Conservation (phyloP, 2,329 filamentous ascomycete genomes). For the Colletotrichum costaricense region DNA sequence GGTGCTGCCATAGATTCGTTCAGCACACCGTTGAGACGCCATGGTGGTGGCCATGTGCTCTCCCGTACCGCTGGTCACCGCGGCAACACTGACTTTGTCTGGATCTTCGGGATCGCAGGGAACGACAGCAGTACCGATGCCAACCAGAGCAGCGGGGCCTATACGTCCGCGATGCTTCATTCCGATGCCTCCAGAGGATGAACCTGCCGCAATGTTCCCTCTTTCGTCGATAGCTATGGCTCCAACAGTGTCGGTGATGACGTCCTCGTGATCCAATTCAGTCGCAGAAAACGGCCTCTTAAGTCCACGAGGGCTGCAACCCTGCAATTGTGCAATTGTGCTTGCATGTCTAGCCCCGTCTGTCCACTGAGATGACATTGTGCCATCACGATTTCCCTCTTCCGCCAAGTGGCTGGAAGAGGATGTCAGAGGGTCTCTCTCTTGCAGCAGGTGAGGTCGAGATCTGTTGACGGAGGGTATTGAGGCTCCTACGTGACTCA, state of each 20-base stretch:
- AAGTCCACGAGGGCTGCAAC: conserved; percentile 43
- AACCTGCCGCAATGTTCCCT: conserved; percentile 92
- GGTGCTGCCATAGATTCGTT: conserved; percentile 81
- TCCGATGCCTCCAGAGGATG: conserved; percentile 96
- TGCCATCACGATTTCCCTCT: conserved; percentile 34
- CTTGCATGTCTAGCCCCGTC: conserved; percentile 24
- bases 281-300: conserved; percentile 46
- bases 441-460: conserved; percentile 2
- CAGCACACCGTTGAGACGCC: conserved; percentile 87
- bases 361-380: conserved; percentile 30
- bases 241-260: conserved; percentile 91
- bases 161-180: conserved; percentile 97
- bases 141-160: conserved; percentile 92
- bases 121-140: conserved; percentile 90
- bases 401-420: conserved; percentile 3
- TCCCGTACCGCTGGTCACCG: conserved; percentile 92
- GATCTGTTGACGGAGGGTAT: conserved; percentile 18
- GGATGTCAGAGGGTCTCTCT: neutral
- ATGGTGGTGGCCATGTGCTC: conserved; percentile 98
- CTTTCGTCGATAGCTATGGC: conserved; percentile 90
- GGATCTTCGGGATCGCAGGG: conserved; percentile 78
- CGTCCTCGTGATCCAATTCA: conserved; percentile 61
- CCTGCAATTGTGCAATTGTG: conserved; percentile 30
- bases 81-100: conserved; percentile 77
- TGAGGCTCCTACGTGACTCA: conserved; percentile 41